Evolutionary conservation across 2,329 filamentous ascomycete genomes (phyloP), one percentile per base, ranked within the genome.

Genomic region (Cadophora luteo-olivacea): DNA sequence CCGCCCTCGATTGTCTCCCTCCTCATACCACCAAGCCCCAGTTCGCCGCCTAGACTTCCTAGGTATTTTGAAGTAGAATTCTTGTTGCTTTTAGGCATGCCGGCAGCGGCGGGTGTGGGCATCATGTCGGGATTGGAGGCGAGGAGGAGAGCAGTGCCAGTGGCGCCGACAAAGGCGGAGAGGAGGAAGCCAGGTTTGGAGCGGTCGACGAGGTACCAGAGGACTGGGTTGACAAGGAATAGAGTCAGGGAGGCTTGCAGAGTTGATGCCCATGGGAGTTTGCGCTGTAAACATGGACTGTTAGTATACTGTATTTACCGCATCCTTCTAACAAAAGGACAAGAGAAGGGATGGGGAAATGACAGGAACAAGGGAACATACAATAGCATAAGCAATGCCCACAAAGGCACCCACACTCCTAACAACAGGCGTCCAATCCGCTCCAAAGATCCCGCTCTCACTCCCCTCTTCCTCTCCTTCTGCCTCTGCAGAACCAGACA

Each of bases 161-260:
- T 82, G 32, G 95, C 78, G 1, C 93, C 92, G 12, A 97, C 90
- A 1, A 87, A 82, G 16, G 90, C 85, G 0, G 93, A 94, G 66
- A 97, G 86, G 41, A 96, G 82, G 73, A 98, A 91, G 4, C 96
- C 96, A 0, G 94, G 87, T 73, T 89, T 90, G 58, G 93, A 96
- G 62, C 95, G 92, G 81, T 99, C 96, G 77, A 99, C 92, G 29
- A 98, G 85, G 81, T 97, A 99, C 96, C 96, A 99, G 22, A 99
- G 83, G 11, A 96, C 91, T 0, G 96, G 95, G 78, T 98, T 98
- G 24, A 92, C 93, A 69, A 98, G 88, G 25, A 94, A 92, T 61
- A 99, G 89, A 0, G 94, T 96, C 32, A 97, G 81, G 0, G 94
- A 97, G 24, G 97, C 89, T 80, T 99, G 96, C n/a, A 97, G 88